phyloP scores from a whole-genome alignment of 2,329 filamentous ascomycete genomes.

The Apiospora marii region DNA sequence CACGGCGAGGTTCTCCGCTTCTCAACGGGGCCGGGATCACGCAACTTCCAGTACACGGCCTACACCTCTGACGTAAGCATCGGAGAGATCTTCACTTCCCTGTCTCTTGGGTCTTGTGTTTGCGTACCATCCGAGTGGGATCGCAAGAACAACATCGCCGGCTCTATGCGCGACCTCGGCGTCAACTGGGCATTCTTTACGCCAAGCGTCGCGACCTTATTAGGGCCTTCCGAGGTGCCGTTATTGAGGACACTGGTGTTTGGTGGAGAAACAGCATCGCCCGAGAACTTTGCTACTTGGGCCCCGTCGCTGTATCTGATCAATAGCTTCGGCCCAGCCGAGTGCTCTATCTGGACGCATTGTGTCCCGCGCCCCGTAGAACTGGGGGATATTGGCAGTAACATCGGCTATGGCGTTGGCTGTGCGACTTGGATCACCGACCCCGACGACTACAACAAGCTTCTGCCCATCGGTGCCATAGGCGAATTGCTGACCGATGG shows the following conservation, averaged over 20 bases:
- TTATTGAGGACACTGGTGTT: neutral
- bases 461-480: constrained; percentile 9
- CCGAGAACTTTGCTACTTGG: neutral
- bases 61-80: constrained; percentile 22
- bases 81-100: constrained; percentile 22
- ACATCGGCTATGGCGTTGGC: constrained; percentile 22
- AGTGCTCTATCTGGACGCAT: constrained; percentile 11
- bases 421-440: constrained; percentile 20
- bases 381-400: neutral
- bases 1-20: constrained; percentile 1
- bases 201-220: constrained; percentile 12
- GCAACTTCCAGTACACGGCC: constrained; percentile 21
- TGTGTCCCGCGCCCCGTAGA: neutral
- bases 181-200: constrained; percentile 21
- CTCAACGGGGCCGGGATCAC: neutral
- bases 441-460: constrained; percentile 12
- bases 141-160: constrained; percentile 22
- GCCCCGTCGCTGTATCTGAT: neutral
- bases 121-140: constrained; percentile 24
- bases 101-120: neutral
- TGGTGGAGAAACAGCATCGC: constrained; percentile 1
- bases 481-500: constrained; percentile 21
- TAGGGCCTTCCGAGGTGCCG: constrained; percentile 17
- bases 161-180: neutral
- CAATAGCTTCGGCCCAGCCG: constrained; percentile 14